Evolutionary conservation across 768 basidiomycete species (phyloP).

Genomic region (Amanita phalloides): DNA sequence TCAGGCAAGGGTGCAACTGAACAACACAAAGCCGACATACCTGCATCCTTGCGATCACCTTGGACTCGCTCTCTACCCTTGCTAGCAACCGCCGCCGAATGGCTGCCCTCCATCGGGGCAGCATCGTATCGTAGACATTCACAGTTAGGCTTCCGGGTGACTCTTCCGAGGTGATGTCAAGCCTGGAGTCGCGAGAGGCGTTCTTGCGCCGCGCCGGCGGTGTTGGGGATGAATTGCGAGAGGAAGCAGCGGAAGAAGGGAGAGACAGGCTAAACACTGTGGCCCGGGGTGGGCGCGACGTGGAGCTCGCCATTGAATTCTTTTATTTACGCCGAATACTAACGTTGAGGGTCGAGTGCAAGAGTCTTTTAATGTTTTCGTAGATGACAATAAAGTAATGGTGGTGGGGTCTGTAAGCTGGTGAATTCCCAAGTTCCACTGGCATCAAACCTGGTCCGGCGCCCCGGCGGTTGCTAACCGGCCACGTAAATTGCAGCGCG

Average conservation of each 20-base stretch:
- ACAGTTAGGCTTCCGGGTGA: constrained; percentile 18
- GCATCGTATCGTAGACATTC: constrained; percentile 53
- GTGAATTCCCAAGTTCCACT: too few relatives aligned
- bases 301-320: not conserved
- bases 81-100: constrained; percentile 44
- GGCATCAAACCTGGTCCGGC: too few relatives aligned
- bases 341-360: not conserved
- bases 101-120: constrained; percentile 57
- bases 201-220: not conserved
- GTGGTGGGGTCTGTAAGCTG: not conserved
- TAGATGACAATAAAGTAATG: not conserved
- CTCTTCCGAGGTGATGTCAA: not conserved
- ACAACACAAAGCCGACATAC: constrained; percentile 18
- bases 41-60: constrained; percentile 57
- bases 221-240: constrained; percentile 1
- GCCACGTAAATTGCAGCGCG: too few relatives aligned
- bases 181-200: not conserved
- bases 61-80: constrained; percentile 47
- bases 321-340: not conserved
- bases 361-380: not conserved
- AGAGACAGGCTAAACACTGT: constrained; percentile 2
- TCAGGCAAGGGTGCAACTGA: not conserved
- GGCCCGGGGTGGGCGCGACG: not conserved
- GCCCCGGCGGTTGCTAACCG: too few relatives aligned
- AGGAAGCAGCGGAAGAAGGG: constrained; percentile 4